Evolutionary conservation across 1,284 basidiomycete species (phyloP), one percentile per base, ranked within the genome.

Genomic region (Ustilago cynodontis): DNA sequence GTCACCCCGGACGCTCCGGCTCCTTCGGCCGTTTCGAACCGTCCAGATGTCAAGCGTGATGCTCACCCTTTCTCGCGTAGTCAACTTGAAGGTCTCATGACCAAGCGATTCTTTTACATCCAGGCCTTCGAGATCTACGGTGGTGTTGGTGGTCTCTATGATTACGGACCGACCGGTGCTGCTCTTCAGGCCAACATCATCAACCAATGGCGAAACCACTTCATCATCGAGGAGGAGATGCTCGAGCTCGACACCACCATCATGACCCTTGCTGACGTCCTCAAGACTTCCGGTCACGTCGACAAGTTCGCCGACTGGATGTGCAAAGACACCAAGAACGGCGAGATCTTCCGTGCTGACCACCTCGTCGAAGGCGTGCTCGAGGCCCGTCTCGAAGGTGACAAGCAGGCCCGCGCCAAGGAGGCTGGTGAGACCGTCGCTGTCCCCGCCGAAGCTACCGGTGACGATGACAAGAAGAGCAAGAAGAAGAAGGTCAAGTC

Each of bases 241-340:
- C 92, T 97, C 81, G 96, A 99, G 88, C 91, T 99, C 77, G 96
- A 99, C 86, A 98, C 95, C 29, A 98, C 97, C 45, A 92, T 97
- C 87, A 96, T 99, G 92, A 99, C 96, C 0, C 92, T 95, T 29
- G 90, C 93, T 1, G 90, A 95, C 16, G 96, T 99, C 6, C 95
- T 99, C 87, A 96, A 98, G 87, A 93, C 96, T 0, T 98, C 95
- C 33, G 97, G 97, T 37, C 97, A 99, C 88, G 97, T 99, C 65
- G 96, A 96, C 71, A 92, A 96, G 82, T 99, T 99, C 85, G 93
- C 96, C 20, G 97, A 99, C 86, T 99, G 95, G 95, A 99, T 99
- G 97, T 93, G 94, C 86, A 97, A 97, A 88, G 97, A 99, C 84
- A 87, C 88, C 24, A 91, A 94, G 88, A 97, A 93, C 33, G 95